Percentiles rank a stretch among this genome's conserved stretches.
Evolutionary conservation across 2,329 filamentous ascomycete species (phyloP).

Genomic region (Diaporthe sp.): DNA sequence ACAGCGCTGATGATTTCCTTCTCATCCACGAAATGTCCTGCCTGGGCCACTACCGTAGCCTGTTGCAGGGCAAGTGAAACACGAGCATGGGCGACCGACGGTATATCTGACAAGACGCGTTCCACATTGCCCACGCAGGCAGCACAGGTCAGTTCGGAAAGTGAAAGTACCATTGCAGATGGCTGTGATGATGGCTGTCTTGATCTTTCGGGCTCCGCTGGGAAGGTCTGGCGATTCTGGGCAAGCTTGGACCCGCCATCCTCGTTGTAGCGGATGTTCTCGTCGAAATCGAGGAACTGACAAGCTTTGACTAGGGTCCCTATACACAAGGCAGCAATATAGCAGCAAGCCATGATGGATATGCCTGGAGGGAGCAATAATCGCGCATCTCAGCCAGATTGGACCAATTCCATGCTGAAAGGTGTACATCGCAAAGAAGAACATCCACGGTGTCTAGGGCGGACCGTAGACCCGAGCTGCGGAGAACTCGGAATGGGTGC

Average conservation of each 20-base stretch:
- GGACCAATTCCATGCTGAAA: no score
- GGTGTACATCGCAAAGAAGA: no score
- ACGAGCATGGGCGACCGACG: background rate
- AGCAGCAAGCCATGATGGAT: background rate
- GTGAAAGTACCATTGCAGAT: background rate
- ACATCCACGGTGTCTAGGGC: no score
- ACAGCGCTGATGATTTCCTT: background rate
- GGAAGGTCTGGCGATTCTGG: background rate
- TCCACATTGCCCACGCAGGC: background rate
- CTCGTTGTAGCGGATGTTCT: conserved; percentile 1
- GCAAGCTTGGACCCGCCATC: background rate
- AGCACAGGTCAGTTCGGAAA: background rate
- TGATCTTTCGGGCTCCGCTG: background rate
- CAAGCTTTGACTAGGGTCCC: background rate
- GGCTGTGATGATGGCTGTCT: background rate
- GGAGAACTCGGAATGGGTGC: no score
- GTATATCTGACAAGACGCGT: background rate
- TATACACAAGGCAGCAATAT: conserved; percentile 4
- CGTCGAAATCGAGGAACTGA: conserved; percentile 4
- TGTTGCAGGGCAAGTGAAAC: background rate
- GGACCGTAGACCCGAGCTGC: no score
- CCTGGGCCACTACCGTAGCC: background rate
- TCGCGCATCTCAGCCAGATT: no score
- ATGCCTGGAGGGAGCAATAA: no score
- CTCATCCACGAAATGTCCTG: background rate